phyloP scores from a whole-genome alignment of 768 basidiomycete genomes.

The Pilatotrama ljubarskyi region DNA sequence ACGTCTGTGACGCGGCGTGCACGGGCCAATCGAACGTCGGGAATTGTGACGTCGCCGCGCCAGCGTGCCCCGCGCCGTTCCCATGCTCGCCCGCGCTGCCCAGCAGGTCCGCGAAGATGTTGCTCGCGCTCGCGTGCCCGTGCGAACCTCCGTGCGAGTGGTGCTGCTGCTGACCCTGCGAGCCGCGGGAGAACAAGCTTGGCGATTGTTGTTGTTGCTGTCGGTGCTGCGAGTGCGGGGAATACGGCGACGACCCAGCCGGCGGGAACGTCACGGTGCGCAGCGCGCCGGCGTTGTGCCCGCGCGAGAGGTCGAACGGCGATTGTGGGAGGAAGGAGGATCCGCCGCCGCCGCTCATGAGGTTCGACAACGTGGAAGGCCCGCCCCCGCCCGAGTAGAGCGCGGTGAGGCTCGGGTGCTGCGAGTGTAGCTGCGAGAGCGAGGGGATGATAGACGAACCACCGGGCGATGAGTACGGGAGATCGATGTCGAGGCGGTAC shows the following conservation, averaged over 20 bases:
- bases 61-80: conserved; percentile 12
- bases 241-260: conserved; percentile 10
- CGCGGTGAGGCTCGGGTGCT: conserved; percentile 19
- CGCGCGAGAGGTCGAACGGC: conserved; percentile 20
- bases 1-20: conserved; percentile 13
- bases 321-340: conserved; percentile 16
- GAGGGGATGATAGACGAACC: conserved; percentile 9
- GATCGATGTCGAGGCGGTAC: conserved; percentile 32
- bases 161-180: too few species aligned
- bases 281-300: conserved; percentile 5
- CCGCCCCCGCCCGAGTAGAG: conserved; percentile 8
- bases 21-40: conserved; percentile 31
- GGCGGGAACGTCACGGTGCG: conserved; percentile 22
- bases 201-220: conserved; percentile 19
- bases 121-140: conserved; percentile 18
- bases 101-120: conserved; percentile 28
- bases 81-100: conserved; percentile 17
- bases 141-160: conserved; percentile 5
- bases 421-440: conserved; percentile 22
- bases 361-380: neutral
- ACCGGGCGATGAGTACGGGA: conserved; percentile 21
- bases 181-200: conserved; percentile 9
- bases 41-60: conserved; percentile 5
- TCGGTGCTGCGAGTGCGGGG: conserved; percentile 19
- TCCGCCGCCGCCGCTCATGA: conserved; percentile 14